Base-by-base conservation (phyloP, 2,329 filamentous ascomycete genomes). In the Fusarium phyllophilum region DNA sequence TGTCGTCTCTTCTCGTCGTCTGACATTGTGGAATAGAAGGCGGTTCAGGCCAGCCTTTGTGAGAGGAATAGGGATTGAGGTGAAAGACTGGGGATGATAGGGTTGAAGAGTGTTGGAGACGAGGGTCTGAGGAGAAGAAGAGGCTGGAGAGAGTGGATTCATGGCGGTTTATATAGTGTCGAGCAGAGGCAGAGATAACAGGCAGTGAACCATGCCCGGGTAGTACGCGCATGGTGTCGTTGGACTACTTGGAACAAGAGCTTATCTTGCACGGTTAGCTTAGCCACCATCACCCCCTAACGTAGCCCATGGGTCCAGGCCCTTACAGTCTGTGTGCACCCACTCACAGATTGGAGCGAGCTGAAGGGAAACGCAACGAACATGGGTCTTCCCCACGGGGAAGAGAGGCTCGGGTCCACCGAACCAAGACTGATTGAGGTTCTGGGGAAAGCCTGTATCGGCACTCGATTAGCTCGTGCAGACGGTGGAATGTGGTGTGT, bases 1-100 rank as follows among this genome's bases (percentile, higher is more conserved):
- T 44, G 8, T 49, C n/a, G 57, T 65, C 41, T 66, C 67, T 74
- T 74, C 48, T 74, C 72, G 51, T 74, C 72, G 56, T 72, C 71
- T 33, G 72, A 68, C 66, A 70, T 66, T 34, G 26, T 74, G 66
- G 29, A n/a, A 13, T 18, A 20, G 5, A 36, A 54, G 29, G 58
- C 48, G 42, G 41, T 34, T 63, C 20, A 41, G 17, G 26, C 39
- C 62, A 54, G 42, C 56, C 59, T 54, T 11, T 24, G n/a, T 36
- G 20, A 33, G 26, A 29, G n/a, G 12, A 15, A 49, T 31, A 57
- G n/a, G 18, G 5, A 20, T 39, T 31, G 36, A 46, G 18, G 17
- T 20, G n/a, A 31, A 13, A 17, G 11, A 20, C 17, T 31, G 20
- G 7, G 55, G 36, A 54, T 22, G 33, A 26, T 31, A 51, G 26